Evolutionary conservation across 192 early-diverging fungal species (phyloP), one percentile per base, ranked within the genome.

Genomic region (Coemansia sp.): DNA sequence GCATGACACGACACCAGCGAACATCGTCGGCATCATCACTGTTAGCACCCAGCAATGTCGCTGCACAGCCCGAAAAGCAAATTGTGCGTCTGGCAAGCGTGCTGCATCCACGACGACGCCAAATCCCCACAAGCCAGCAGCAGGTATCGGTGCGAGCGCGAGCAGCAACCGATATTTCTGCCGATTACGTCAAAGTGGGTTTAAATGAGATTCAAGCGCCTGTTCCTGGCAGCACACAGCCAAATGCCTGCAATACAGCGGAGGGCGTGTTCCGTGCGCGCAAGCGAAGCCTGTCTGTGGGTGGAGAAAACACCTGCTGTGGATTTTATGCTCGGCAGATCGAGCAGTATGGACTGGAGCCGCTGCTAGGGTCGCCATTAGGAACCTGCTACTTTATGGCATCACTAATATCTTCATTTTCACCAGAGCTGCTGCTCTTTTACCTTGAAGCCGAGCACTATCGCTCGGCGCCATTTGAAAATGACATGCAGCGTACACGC

Each of bases 221-320:
- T 19, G 6, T 10, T 30, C 14, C 6, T 15, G 14, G 38, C 14
- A 38, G 15, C 44, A 33, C 57, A 20, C 48, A 26, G 13, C 28
- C 37, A 5, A 38, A 14, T 4, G 12, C 48, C 5, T 18, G 48
- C 28, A 16, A 35, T 33, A 16, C 28, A 5, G 48, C 14, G 1
- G 28, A 50, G 1, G 38, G 57, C 26, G 31, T 50, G 12, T 77
- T 70, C 37, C 67, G 73, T 4, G 55, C 67, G 10, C 73, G 73
- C 45, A 78, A 78, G 53, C 75, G 75, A 23, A 78, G 75, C 46
- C 44, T 78, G 31, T 78, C 75, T 6, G 75, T 78, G 3, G 75
- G 75, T 35, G 75, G 75, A 39, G 75, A 78, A 42, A 55, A 53
- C 35, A 51, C 35, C 31, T 72, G 75, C 53, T 43, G 48, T 30